Evolutionary conservation across 2,329 filamentous ascomycete species (phyloP).

Genomic region (Camillea tinctor): DNA sequence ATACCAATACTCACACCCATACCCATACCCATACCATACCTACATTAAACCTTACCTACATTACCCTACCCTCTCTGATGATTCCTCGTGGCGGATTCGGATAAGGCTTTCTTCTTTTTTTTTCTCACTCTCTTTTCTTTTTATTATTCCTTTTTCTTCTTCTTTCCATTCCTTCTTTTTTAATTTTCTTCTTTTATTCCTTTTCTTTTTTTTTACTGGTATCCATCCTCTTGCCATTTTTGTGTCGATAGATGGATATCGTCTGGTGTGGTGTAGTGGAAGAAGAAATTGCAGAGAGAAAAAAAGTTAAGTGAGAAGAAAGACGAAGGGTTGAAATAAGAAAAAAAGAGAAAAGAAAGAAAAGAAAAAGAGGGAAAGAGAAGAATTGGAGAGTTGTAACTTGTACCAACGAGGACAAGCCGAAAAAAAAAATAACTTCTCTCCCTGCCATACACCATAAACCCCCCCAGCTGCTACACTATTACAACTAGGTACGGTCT

Average conservation of each 20-base stretch:
- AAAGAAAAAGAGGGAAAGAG: background rate
- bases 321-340: background rate
- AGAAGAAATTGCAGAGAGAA: background rate
- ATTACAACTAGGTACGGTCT: background rate
- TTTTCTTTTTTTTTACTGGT: no score
- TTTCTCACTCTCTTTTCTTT: background rate
- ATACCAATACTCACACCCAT: no score
- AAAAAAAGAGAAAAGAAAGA: background rate
- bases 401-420: slow-evolving; percentile 12
- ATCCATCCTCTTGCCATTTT: background rate
- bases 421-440: slow-evolving; percentile 9
- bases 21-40: background rate
- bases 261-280: no score
- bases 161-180: slow-evolving; percentile 9
- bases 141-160: background rate
- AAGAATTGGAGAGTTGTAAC: background rate
- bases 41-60: background rate
- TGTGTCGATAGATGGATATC: background rate
- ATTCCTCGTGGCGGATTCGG: slow-evolving; percentile 14
- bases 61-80: slow-evolving; percentile 7
- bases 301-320: background rate
- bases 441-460: background rate
- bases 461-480: slow-evolving; percentile 7
- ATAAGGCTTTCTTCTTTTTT: slow-evolving; percentile 7
- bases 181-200: background rate